Evolutionary conservation across 495 filamentous ascomycete genomes (phyloP).

Genomic region (Physcia stellaris): DNA sequence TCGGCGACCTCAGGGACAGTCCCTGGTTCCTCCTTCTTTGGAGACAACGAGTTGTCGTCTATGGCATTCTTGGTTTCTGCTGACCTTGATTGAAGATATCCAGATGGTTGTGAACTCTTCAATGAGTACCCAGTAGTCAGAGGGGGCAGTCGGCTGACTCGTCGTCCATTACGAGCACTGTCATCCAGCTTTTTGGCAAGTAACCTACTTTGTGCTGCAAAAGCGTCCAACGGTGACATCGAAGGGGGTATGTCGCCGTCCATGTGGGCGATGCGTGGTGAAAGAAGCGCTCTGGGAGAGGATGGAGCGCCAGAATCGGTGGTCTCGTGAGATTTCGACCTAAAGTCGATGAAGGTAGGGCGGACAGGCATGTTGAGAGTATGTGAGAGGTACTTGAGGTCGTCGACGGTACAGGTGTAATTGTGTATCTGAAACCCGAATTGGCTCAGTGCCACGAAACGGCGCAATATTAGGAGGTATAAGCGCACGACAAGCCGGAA

Average conservation of each 20-base stretch:
- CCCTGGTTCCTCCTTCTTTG: slow-evolving; percentile 23
- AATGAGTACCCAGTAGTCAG: slow-evolving; percentile 66
- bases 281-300: slow-evolving; percentile 40
- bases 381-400: too few relatives aligned
- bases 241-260: slow-evolving; percentile 83
- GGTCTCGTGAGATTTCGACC: slow-evolving; percentile 49
- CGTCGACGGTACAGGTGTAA: too few relatives aligned
- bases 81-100: slow-evolving; percentile 52
- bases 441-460: too few relatives aligned
- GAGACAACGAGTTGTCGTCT: too few relatives aligned
- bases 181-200: slow-evolving; percentile 80
- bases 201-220: slow-evolving; percentile 75
- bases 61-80: slow-evolving; percentile 23
- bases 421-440: too few relatives aligned
- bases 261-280: slow-evolving; percentile 57
- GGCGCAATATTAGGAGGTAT: too few relatives aligned
- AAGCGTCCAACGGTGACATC: slow-evolving; percentile 87
- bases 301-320: slow-evolving; percentile 19
- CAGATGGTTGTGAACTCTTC: too few relatives aligned
- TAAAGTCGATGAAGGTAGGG: slow-evolving; percentile 46
- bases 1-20: slow-evolving; percentile 44
- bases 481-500: too few relatives aligned
- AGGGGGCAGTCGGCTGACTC: slow-evolving; percentile 75
- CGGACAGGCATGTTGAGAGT: slow-evolving; percentile 38
- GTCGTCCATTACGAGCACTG: slow-evolving; percentile 47